Evolutionary conservation across 2,329 filamentous ascomycete genomes (phyloP).

Genomic region (Diaporthe nobilis): DNA sequence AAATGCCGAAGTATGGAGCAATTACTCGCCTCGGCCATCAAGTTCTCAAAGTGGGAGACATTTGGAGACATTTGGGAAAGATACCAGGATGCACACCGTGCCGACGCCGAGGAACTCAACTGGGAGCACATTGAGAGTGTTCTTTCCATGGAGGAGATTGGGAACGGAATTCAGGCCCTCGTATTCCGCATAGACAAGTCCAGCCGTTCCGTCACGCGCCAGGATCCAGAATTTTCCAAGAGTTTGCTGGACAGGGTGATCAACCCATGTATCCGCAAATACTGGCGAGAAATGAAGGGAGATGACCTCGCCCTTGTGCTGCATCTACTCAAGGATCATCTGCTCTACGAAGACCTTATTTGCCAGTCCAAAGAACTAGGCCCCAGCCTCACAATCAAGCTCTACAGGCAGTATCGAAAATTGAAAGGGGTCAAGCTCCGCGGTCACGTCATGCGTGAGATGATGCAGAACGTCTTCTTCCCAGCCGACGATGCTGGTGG

Average conservation of each 20-base stretch:
- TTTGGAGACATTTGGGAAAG: slow-evolving; percentile 36
- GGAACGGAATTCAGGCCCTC: slow-evolving; percentile 23
- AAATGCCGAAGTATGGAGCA: slow-evolving; percentile 27
- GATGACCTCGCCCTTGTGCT: slow-evolving; percentile 56
- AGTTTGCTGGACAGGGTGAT: slow-evolving; percentile 37
- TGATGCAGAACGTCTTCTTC: slow-evolving; percentile 59
- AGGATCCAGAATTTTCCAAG: slow-evolving; percentile 21
- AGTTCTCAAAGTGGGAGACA: slow-evolving; percentile 24
- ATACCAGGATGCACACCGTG: slow-evolving; percentile 33
- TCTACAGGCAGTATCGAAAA: slow-evolving; percentile 63
- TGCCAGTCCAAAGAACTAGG: slow-evolving; percentile 46
- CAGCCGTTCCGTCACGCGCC: not conserved
- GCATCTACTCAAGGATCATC: slow-evolving; percentile 53
- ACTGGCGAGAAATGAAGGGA: slow-evolving; percentile 36
- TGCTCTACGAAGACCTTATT: slow-evolving; percentile 60
- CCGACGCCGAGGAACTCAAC: slow-evolving; percentile 23
- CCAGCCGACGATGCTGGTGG: slow-evolving; percentile 54
- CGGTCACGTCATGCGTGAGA: slow-evolving; percentile 56
- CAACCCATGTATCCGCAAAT: slow-evolving; percentile 32
- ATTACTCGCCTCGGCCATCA: slow-evolving; percentile 35
- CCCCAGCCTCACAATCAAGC: slow-evolving; percentile 52
- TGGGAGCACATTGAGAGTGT: slow-evolving; percentile 32
- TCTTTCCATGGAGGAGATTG: slow-evolving; percentile 20
- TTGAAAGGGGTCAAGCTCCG: slow-evolving; percentile 56
- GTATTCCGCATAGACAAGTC: slow-evolving; percentile 13